Evolutionary conservation across 768 basidiomycete species (phyloP), one percentile per base, ranked within the genome.

Genomic region (Tephrocybe sp.): DNA sequence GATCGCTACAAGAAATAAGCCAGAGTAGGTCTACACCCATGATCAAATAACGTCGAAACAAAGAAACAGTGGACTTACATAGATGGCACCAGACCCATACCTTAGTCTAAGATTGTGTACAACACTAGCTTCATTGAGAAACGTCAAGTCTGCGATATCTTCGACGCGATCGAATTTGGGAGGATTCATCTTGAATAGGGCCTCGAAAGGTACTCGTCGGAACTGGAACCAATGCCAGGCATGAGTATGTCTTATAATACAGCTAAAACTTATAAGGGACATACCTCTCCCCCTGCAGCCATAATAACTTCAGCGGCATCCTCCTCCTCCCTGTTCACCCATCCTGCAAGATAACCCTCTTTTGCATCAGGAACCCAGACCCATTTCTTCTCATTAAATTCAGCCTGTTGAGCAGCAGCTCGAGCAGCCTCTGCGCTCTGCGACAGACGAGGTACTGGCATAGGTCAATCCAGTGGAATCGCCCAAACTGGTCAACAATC

Each of bases 381-480:
- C 90, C 94, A 95, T 73, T 86, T 91, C 86, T 94, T 97, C 77
- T 93, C 92, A 65, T 93, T 94, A 69, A 94, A 95, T 67, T 94
- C 92, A 9, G 92, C 91, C 64, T 94, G 91, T n/a, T 86, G 80
- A 16, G 91, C 93, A 18, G 92, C 91, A 15, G 84, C 86, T 46
- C 86, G 76, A 7, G 92, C 88, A 33, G 86, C 86, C 65, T 93
- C 92, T 39, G 75, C 76, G 53, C 71, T 77, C 50, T 76, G 77
- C 34, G 81, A 77, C 42, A 64, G 70, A 36, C 74, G 69, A 53
- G 74, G 70, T 47, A 68, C 69, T 55, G 75, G 75, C 81, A 83
- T 84, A 18, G 43, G 18, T 42, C 24, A 29, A 41, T 37, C 41
- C 23, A 27, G 25, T 52, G 21, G n/a, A 31, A 21, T 23, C 25